phyloP scores from a whole-genome alignment of 176 grass and related monocot species.

The Thalia dealbata region DNA sequence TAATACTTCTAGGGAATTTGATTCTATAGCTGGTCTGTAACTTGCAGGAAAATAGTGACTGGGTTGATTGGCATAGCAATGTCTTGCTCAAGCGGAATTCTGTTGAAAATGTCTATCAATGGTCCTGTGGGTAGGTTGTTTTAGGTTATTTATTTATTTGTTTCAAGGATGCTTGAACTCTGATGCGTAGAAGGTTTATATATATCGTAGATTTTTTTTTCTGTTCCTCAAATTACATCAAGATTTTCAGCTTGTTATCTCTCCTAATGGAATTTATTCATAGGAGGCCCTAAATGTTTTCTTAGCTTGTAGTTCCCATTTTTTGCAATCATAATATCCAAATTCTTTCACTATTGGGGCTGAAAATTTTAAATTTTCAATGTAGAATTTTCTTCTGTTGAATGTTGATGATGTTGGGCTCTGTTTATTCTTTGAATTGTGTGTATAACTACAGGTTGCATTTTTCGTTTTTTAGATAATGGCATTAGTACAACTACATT shows the following conservation, averaged over 20 bases:
- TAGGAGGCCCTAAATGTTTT: too few relatives aligned
- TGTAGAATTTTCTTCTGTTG: too few relatives aligned
- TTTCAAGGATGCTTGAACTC: background rate
- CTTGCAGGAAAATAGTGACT: conserved; percentile 69
- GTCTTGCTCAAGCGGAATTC: conserved; percentile 61
- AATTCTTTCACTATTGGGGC: too few relatives aligned
- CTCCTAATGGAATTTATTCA: background rate
- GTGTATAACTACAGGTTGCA: too few relatives aligned
- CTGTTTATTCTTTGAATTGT: too few relatives aligned
- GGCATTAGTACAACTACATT: too few relatives aligned
- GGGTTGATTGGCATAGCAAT: conserved; percentile 63
- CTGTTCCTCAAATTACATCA: background rate
- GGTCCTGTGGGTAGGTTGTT: conserved; percentile 82
- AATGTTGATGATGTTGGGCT: too few relatives aligned
- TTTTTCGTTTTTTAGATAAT: too few relatives aligned
- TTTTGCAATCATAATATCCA: too few relatives aligned
- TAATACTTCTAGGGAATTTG: too few relatives aligned
- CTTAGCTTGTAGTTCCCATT: too few relatives aligned
- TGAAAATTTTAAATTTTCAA: too few relatives aligned
- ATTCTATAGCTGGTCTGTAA: background rate
- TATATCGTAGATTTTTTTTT: background rate
- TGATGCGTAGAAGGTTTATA: background rate
- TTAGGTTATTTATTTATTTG: background rate
- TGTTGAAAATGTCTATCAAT: conserved; percentile 90
- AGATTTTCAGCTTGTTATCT: background rate